Conservation (phyloP, 345 rosid species). For the Mercurialis annua region DNA sequence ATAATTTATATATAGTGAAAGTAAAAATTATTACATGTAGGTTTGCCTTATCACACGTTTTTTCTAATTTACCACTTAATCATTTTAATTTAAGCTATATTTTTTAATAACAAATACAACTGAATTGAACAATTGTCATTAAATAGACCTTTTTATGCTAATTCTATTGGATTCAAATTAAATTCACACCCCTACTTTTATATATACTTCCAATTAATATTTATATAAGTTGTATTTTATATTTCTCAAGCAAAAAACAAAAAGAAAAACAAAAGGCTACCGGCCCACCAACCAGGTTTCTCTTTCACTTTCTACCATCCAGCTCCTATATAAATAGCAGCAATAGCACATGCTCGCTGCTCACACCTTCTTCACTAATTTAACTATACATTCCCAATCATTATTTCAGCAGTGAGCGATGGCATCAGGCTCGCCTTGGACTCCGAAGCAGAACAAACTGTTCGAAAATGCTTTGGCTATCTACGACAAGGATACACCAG, state of each 20-base stretch:
- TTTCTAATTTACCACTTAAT: no score
- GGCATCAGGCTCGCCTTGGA: constrained; percentile 45
- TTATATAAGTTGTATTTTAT: no score
- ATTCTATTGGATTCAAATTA: no score
- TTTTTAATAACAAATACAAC: no score
- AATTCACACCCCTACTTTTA: no score
- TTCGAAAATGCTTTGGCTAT: constrained; percentile 51
- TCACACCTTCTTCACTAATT: constrained; percentile 12
- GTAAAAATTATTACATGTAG: no score
- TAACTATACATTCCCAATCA: not conserved
- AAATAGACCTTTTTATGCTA: no score
- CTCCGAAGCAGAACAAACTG: constrained; percentile 47
- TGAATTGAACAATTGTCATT: no score
- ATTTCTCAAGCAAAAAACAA: not conserved
- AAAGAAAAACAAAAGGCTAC: constrained; percentile 23
- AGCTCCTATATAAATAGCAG: constrained; percentile 27
- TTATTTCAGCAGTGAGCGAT: constrained; percentile 3
- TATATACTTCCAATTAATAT: no score
- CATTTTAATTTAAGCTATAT: no score
- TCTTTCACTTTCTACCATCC: not conserved
- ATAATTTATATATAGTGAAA: no score
- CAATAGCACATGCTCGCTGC: not conserved
- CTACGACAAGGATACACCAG: constrained; percentile 43
- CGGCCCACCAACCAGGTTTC: constrained; percentile 7
- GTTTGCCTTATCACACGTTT: no score